Evolutionary conservation across 176 grass and related monocot genomes (phyloP), one percentile per base, ranked within the genome.

Genomic region (Leersia perrieri): DNA sequence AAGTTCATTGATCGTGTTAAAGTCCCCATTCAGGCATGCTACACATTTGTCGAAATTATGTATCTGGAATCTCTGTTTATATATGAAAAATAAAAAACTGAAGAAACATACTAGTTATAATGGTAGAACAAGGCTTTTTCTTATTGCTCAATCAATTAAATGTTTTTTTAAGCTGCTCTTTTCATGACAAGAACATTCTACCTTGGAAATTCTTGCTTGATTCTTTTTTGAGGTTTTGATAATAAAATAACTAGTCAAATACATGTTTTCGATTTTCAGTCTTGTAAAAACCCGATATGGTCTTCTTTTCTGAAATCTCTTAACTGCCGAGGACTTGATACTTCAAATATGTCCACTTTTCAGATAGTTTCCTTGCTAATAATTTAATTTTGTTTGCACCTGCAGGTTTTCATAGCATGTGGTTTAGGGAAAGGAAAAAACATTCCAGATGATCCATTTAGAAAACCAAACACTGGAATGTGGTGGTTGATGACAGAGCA

Each of bases 401-500:
- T 92, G 41, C 69, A 98, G 96, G 90, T 93, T 86, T 98, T 95
- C 75, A 88, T 95, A 74, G 88, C 90, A 62, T 98, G 96, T 73
- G 96, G 92, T 78, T 20, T 91, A 49, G 79, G 84, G 6, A 85
- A 90, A 77, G 85, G 82, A 76, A 93, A 93, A 81, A 76, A 20
- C 60, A 83, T 32, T 53, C 76, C 74, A 63, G 83, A 89, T 62
- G 92, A 98, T 81, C 78, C 7, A 34, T 98, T 89, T 67, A 83
- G 92, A 22, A 98, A 98, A 91, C 92, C 96, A 88, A 85, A 92
- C 66, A 58, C 86, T 29, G 88, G 92, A 80, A 88, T 98, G 90
- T 98, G 96, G 96, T 88, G 55, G 75, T 63, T 98, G 72, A 83
- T 98, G 86, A 75, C 82, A 81, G 69, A 90, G 30, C 88, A 95